Percentiles rank a stretch among this genome's conserved stretches.
Conservation (phyloP, 257 asterid genomes). For the Lavandula angustifolia region DNA sequence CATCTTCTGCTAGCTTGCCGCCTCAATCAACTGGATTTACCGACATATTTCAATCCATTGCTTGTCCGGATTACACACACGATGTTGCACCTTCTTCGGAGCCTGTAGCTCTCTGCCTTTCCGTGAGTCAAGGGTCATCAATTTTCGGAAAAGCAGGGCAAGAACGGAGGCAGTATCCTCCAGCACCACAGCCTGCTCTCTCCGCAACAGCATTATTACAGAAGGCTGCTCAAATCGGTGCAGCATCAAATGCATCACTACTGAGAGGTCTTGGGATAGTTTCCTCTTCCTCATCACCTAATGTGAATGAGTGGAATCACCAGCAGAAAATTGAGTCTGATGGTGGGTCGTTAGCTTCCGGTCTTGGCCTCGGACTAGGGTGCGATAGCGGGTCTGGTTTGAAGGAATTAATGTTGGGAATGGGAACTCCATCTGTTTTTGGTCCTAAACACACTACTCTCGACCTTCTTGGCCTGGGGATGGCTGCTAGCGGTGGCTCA, state of each 20-base stretch:
- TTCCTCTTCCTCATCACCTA: conserved; percentile 50
- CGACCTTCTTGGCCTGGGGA: conserved; percentile 84
- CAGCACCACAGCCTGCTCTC: conserved; percentile 61
- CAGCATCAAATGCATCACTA: conserved; percentile 61
- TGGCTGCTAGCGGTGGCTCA: conserved; percentile 75
- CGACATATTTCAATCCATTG: conserved; percentile 44
- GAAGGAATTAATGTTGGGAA: conserved; percentile 82
- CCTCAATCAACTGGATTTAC: conserved; percentile 49
- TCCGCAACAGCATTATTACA: conserved; percentile 90
- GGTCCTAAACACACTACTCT: conserved; percentile 83
- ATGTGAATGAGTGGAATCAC: conserved; percentile 19
- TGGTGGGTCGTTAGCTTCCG: conserved; percentile 46
- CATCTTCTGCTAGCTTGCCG: conserved; percentile 51
- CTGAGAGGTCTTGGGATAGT: conserved; percentile 64
- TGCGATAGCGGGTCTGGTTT: conserved; percentile 63
- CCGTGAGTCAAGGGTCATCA: conserved; percentile 59
- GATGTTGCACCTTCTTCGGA: conserved; percentile 50
- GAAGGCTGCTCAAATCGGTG: conserved; percentile 89
- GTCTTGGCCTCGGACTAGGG: conserved; percentile 72
- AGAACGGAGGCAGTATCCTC: conserved; percentile 72
- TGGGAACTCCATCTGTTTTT: conserved; percentile 74
- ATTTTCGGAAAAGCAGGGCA: conserved; percentile 59
- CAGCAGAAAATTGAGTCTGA: conserved; percentile 44
- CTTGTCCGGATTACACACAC: conserved; percentile 41
- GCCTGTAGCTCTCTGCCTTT: conserved; percentile 62